These are phyloP conservation scores for Phytophthora tentaculata DNA, from an alignment of 352 stramenopile species.

Conservation along the genomic window DNA sequence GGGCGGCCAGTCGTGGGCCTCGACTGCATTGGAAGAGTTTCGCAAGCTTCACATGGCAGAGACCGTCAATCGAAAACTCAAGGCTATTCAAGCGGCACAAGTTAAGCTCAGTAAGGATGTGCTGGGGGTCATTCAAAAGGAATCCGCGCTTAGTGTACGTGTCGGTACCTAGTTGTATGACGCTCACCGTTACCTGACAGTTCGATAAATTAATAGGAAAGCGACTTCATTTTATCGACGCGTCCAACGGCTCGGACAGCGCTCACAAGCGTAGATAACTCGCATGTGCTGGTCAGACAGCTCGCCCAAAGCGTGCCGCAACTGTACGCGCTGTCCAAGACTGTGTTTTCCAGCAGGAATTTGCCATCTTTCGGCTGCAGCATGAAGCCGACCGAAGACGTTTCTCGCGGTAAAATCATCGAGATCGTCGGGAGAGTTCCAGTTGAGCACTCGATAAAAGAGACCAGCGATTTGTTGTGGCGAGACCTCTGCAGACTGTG, in stretches of 20 bases:
- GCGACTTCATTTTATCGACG: neutral
- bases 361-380: neutral
- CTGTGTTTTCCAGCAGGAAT: neutral
- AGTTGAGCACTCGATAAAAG: neutral
- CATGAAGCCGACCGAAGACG: neutral
- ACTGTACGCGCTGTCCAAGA: neutral
- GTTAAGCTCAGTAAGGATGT: neutral
- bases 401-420: neutral
- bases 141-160: neutral
- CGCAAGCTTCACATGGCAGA: neutral
- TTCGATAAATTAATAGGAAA: neutral
- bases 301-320: neutral
- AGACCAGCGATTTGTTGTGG: neutral
- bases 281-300: neutral
- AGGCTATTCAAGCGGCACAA: neutral
- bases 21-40: neutral
- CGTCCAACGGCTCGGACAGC: neutral
- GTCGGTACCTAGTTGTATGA: neutral
- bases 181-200: neutral
- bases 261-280: neutral
- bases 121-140: neutral
- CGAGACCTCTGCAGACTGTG: neutral
- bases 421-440: neutral
- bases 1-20: neutral
- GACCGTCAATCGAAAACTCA: neutral